A percentile compares a stretch with the other conserved stretches of the same genome.
Conservation (phyloP, 1,139 yeast species). For the Geotrichum siamense region DNA sequence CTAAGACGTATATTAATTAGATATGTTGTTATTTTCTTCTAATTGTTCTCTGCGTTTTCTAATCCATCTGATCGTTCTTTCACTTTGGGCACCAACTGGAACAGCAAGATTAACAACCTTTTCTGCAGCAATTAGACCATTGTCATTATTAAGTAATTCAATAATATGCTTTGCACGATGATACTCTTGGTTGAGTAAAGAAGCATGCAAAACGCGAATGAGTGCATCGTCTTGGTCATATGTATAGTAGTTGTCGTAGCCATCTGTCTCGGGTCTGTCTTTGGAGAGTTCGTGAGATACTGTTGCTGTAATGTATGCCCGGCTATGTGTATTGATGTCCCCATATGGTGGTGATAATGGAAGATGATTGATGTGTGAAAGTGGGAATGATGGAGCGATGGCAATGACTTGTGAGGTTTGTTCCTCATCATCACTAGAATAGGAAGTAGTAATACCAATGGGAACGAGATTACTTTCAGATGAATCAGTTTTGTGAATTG, state of each 20-base stretch:
- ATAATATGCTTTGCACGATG: constrained; percentile 67
- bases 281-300: constrained; percentile 26
- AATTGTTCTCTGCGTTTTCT: not conserved
- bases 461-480: constrained; percentile 45
- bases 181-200: constrained; percentile 61
- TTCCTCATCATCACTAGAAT: constrained; percentile 48
- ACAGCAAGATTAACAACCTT: constrained; percentile 48
- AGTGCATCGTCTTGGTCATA: constrained; percentile 33
- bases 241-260: constrained; percentile 1
- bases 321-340: constrained; percentile 12
- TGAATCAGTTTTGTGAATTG: constrained; percentile 47
- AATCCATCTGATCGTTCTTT: not conserved
- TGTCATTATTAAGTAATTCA: constrained; percentile 61
- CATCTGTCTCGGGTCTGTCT: constrained; percentile 24
- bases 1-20: no score
- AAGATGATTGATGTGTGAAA: constrained; percentile 76
- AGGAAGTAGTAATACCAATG: constrained; percentile 1
- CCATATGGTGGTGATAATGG: constrained; percentile 55
- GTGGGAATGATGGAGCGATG: constrained; percentile 53
- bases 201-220: constrained; percentile 64
- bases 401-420: constrained; percentile 58
- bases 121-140: constrained; percentile 75
- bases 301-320: constrained; percentile 21
- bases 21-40: not conserved
- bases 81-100: not conserved